Conservation (phyloP, 148 eudicot species). For the Tetragonia tetragonoides region DNA sequence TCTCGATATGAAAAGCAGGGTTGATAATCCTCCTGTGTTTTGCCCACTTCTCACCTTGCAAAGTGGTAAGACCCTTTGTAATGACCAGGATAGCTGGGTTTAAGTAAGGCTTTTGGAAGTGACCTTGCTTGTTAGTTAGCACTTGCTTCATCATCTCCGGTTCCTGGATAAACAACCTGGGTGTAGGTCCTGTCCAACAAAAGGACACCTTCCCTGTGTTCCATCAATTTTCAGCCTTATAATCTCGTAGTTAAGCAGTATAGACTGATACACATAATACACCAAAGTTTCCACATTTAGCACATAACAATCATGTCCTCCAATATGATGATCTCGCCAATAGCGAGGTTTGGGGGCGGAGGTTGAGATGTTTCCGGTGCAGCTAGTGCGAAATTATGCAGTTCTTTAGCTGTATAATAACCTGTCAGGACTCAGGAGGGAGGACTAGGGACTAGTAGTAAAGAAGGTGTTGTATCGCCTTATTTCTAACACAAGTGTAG, state of each 20-base stretch:
- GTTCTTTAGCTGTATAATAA: too few species aligned
- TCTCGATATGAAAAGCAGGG: conserved; percentile 28
- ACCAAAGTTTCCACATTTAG: neutral
- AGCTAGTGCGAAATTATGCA: too few species aligned
- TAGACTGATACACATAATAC: neutral
- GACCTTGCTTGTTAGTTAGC: conserved; percentile 41
- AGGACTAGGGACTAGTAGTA: too few species aligned
- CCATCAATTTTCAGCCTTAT: neutral
- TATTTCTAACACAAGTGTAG: too few species aligned
- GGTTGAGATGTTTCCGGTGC: too few species aligned
- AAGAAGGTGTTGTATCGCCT: too few species aligned
- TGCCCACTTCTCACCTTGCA: conserved; percentile 29
- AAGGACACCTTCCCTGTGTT: conserved; percentile 35
- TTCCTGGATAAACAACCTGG: conserved; percentile 37
- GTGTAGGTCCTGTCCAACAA: conserved; percentile 44
- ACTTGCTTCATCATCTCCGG: conserved; percentile 47
- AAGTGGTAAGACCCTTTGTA: conserved; percentile 27
- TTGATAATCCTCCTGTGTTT: conserved; percentile 30
- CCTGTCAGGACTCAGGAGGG: too few species aligned
- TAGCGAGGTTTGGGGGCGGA: too few species aligned
- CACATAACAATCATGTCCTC: neutral
- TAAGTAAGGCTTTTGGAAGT: conserved; percentile 28
- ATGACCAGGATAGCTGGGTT: conserved; percentile 15
- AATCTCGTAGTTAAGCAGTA: neutral
- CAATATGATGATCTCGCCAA: too few species aligned